These are phyloP conservation scores for Aspergillus quadricinctus DNA, from an alignment of 2,329 filamentous ascomycete genomes.

Conservation along the genomic window DNA sequence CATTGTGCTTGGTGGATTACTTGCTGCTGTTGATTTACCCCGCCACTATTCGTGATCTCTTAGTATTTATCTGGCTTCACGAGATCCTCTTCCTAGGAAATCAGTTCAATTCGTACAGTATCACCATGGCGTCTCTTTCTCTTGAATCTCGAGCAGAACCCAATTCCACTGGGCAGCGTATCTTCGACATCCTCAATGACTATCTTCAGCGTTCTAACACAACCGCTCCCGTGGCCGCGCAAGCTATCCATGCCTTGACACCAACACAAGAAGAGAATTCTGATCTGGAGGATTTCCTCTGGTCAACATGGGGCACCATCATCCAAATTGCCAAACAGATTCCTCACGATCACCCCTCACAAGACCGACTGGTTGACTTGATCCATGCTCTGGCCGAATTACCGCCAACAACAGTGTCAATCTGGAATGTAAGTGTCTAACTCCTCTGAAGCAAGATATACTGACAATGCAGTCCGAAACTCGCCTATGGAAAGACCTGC, in stretches of 20 bases:
- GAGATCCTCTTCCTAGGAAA: neutral
- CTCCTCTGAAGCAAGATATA: neutral
- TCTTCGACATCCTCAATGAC: conserved; percentile 2
- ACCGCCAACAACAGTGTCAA: conserved; percentile 2
- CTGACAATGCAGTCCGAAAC: neutral
- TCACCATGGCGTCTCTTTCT: conserved; percentile 1
- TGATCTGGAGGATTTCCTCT: conserved; percentile 6
- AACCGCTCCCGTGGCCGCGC: neutral
- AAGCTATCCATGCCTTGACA: conserved; percentile 4
- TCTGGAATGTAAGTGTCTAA: conserved; percentile 6
- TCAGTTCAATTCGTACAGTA: neutral
- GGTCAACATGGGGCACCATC: conserved; percentile 5
- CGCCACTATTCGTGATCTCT: neutral
- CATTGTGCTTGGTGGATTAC: neutral
- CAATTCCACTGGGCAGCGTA: neutral
- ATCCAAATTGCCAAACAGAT: conserved; percentile 7
- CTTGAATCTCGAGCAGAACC: neutral
- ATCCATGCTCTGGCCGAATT: conserved; percentile 6
- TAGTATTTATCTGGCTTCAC: neutral
- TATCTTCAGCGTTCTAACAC: conserved; percentile 1
- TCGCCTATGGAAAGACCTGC: conserved; percentile 7
- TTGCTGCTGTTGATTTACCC: neutral
- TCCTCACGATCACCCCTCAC: conserved; percentile 3
- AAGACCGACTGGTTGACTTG: conserved; percentile 6
- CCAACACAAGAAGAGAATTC: neutral